These are phyloP conservation scores for Leccinum boreale DNA, from an alignment of 768 basidiomycete species.

Conservation along the genomic window DNA sequence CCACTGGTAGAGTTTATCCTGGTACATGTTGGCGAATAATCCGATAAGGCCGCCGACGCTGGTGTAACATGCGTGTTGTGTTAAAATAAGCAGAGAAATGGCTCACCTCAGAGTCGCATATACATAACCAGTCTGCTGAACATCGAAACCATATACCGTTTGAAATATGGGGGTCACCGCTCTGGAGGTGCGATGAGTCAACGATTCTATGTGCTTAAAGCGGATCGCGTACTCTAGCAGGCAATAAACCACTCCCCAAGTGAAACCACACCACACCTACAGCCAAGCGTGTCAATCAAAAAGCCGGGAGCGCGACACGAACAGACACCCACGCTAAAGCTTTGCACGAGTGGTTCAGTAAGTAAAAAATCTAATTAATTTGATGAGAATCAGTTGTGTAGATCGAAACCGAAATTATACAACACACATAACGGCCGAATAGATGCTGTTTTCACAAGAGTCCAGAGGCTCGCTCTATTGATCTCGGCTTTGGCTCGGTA, in stretches of 20 bases:
- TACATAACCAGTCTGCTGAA: constrained; percentile 55
- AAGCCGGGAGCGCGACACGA: neutral
- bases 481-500: constrained; percentile 64
- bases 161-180: constrained; percentile 55
- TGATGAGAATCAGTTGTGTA: constrained; percentile 1
- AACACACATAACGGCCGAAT: constrained; percentile 67
- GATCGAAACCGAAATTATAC: neutral
- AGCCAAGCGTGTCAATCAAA: neutral
- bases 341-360: constrained; percentile 66
- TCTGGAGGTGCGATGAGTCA: constrained; percentile 27
- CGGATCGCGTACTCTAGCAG: constrained; percentile 48
- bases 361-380: constrained; percentile 22
- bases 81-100: neutral
- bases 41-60: constrained; percentile 56
- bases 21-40: constrained; percentile 41
- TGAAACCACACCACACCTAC: constrained; percentile 65
- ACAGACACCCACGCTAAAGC: constrained; percentile 55
- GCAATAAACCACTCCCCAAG: constrained; percentile 73
- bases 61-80: neutral
- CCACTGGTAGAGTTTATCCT: constrained; percentile 50
- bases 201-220: neutral
- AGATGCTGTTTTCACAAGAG: constrained; percentile 64
- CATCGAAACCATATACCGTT: constrained; percentile 55
- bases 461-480: constrained; percentile 49
- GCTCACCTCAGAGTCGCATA: constrained; percentile 54